phyloP scores from a whole-genome alignment of 495 filamentous ascomycete genomes.

The Aspergillus saccharolyticus region DNA sequence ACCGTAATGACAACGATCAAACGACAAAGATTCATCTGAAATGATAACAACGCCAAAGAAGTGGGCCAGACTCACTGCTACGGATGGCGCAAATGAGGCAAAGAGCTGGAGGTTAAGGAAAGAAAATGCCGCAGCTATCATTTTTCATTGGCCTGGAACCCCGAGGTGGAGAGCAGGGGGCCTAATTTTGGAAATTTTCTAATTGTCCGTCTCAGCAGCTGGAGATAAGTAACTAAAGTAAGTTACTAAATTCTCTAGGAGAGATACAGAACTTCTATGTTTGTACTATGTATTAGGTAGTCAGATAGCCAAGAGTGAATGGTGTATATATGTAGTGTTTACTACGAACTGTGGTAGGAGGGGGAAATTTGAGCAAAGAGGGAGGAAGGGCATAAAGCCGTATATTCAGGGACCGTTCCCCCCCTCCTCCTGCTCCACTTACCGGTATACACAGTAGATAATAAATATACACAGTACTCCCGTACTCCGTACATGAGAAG shows the following conservation, averaged over 20 bases:
- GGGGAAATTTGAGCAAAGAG: too few relatives aligned
- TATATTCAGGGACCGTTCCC: not conserved
- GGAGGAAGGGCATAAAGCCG: not conserved
- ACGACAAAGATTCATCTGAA: too few relatives aligned
- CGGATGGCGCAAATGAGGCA: conserved; percentile 10
- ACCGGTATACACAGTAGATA: too few relatives aligned
- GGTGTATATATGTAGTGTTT: too few relatives aligned
- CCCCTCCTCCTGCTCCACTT: too few relatives aligned
- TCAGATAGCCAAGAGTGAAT: not conserved
- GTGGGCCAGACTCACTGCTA: not conserved
- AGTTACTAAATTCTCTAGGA: too few relatives aligned
- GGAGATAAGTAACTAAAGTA: too few relatives aligned
- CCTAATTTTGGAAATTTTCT: conserved; percentile 21
- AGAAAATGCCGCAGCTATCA: conserved; percentile 14
- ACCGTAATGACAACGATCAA: too few relatives aligned
- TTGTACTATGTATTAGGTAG: not conserved
- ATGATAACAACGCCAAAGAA: too few relatives aligned
- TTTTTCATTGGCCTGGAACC: not conserved
- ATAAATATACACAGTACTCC: not conserved
- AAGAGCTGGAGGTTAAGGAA: conserved; percentile 1
- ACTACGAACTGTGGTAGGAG: too few relatives aligned
- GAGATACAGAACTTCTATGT: too few relatives aligned
- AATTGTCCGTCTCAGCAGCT: conserved; percentile 19
- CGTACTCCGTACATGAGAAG: too few relatives aligned
- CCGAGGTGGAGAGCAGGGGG: conserved; percentile 10